phyloP scores from a whole-genome alignment of 805 yeast species.

The Yarrowia sp. region DNA sequence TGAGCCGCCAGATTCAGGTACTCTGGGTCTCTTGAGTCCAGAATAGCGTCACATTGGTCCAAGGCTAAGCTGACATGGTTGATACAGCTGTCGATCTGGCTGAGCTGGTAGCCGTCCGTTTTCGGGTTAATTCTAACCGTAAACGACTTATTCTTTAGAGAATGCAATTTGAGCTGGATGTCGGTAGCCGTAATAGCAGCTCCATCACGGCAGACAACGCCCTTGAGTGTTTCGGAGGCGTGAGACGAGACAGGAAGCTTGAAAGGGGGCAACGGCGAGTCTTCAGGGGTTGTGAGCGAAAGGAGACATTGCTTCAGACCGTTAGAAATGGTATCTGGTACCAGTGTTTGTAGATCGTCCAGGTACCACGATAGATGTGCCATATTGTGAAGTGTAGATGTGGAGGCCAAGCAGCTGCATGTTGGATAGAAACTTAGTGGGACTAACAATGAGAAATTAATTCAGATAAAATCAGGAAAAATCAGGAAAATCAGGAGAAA shows the following conservation, averaged over 20 bases:
- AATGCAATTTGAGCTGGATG: constrained; percentile 8
- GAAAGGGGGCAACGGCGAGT: constrained; percentile 9
- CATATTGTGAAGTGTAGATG: neutral
- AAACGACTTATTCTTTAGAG: neutral
- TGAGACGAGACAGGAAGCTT: constrained; percentile 15
- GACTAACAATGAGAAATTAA: too few relatives aligned
- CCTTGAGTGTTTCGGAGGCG: constrained; percentile 25
- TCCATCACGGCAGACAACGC: constrained; percentile 9
- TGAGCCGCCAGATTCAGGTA: neutral
- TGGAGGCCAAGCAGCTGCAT: neutral
- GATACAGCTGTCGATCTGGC: constrained; percentile 16
- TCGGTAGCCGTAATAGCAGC: neutral
- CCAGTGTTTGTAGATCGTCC: constrained; percentile 1
- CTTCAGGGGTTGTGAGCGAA: neutral
- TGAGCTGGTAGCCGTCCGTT: neutral
- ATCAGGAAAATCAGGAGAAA: too few relatives aligned
- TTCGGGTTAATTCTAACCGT: neutral
- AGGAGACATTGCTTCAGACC: neutral
- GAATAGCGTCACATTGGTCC: neutral
- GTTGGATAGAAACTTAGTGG: neutral
- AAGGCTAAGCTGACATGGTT: constrained; percentile 2
- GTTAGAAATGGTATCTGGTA: constrained; percentile 7
- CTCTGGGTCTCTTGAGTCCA: neutral
- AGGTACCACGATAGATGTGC: constrained; percentile 14
- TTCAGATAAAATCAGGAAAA: too few relatives aligned